phyloP scores from a whole-genome alignment of 805 yeast species.

The Candida maesae region DNA sequence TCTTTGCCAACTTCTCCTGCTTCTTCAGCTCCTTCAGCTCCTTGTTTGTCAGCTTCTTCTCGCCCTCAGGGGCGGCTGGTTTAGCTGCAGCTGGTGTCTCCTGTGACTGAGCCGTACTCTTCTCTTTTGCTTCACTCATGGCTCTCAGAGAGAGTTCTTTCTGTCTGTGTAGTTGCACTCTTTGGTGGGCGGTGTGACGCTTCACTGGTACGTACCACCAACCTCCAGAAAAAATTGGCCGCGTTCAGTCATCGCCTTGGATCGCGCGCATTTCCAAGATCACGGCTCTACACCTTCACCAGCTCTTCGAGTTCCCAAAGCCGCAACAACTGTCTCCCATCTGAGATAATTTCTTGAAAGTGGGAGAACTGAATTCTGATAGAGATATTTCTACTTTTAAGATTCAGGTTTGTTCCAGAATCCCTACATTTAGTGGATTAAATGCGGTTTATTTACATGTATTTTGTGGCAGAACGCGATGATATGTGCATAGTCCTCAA shows the following conservation, averaged over 20 bases:
- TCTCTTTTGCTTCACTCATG: slow-evolving; percentile 3
- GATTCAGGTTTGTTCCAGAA: no score
- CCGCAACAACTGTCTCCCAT: no score
- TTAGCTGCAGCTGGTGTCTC: slow-evolving; percentile 1
- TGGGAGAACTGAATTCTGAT: no score
- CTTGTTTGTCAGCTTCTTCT: slow-evolving; percentile 55
- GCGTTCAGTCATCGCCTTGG: neutral
- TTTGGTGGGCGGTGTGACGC: no score
- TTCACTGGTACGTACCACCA: no score
- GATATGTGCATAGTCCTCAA: neutral
- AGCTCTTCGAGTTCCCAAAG: no score
- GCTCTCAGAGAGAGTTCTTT: no score
- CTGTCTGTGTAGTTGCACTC: no score
- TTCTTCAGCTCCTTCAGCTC: slow-evolving; percentile 86
- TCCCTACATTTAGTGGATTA: neutral
- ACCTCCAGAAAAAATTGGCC: neutral
- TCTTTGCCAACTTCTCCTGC: slow-evolving; percentile 85
- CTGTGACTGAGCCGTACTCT: neutral
- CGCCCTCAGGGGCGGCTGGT: slow-evolving; percentile 13
- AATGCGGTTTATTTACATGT: slow-evolving; percentile 2
- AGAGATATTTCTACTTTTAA: no score
- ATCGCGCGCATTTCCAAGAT: no score
- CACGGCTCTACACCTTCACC: no score
- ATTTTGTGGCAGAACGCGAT: neutral
- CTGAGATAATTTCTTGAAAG: no score